Percentiles rank a stretch among this genome's conserved stretches.
Evolutionary conservation across 2,329 filamentous ascomycete species (phyloP).

Genomic region (Capronia epimyces): DNA sequence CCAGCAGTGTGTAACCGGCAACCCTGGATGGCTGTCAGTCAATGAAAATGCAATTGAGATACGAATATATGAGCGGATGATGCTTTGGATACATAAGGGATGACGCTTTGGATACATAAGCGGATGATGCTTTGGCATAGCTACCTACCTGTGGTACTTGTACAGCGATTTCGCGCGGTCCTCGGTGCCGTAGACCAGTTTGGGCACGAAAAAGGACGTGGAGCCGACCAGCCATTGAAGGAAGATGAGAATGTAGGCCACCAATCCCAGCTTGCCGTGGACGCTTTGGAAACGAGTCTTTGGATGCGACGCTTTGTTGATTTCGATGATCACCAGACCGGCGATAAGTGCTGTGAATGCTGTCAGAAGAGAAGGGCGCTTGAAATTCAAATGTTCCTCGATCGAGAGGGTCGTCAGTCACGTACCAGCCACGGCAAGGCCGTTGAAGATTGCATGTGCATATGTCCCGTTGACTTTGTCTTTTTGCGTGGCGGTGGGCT

Average conservation of each 20-base stretch:
- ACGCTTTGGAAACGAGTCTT: constrained; percentile 66
- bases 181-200: constrained; percentile 65
- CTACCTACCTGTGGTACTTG: constrained; percentile 64
- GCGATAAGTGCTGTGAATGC: constrained; percentile 34
- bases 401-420: background rate
- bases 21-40: constrained; percentile 41
- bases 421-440: constrained; percentile 41
- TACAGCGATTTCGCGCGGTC: constrained; percentile 76
- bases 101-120: too few species aligned
- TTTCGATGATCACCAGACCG: constrained; percentile 45
- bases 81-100: too few species aligned
- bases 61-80: too few species aligned
- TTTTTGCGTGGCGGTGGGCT: constrained; percentile 71
- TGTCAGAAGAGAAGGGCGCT: too few species aligned
- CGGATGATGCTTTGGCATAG: background rate
- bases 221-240: constrained; percentile 74
- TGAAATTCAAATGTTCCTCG: background rate
- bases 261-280: constrained; percentile 77
- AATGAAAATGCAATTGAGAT: background rate
- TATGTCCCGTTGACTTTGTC: constrained; percentile 64
- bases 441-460: constrained; percentile 65
- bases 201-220: constrained; percentile 71
- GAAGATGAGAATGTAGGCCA: constrained; percentile 63
- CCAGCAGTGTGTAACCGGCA: constrained; percentile 67
- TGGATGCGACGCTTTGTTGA: constrained; percentile 72